Evolutionary conservation across 2,329 filamentous ascomycete species (phyloP), one percentile per base, ranked within the genome.

Genomic region (Rugonectria rugulosa): DNA sequence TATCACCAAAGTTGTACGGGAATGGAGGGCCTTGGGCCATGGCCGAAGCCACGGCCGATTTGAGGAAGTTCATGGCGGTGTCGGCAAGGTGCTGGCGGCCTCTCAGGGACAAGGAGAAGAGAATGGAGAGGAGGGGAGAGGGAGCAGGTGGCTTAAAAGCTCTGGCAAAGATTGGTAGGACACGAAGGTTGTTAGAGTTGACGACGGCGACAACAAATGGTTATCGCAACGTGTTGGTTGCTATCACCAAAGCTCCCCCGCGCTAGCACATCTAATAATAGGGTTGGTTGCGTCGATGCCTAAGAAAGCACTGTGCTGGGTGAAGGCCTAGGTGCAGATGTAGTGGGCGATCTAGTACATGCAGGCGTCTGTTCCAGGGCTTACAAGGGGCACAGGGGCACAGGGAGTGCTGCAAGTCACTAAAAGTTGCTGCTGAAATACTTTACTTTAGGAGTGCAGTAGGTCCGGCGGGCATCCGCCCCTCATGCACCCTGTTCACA

Each of bases 21-120:
- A 97, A 96, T 6, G 93, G 88, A 48, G 93, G 92, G 2, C 94
- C 93, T 74, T 97, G 95, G 40, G 95, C 91, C 69, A 99, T 98
- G 66, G 93, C 94, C 59, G 95, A 98, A 40, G 93, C 94, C 72
- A 98, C 92, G 47, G 95, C 95, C 59, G 93, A 98, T 78, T 98
- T 98, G 71, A 99, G 85, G 71, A 98, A 98, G 74, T 99, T 93
- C 95, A 99, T 99, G 65, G 65, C 36, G 24, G 34, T 32, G 38
- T 32, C 34, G 27, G 23, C 34, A 36, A 19, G 14, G 37, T 12
- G 24, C 17, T 20, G 32, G 32, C 14, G 29, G 24, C 36, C 34
- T 44, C 38, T 15, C 3, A 12, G 17, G 15, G 31, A 8, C 4
- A 38, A 40, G 23, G 27, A 48, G 21, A 21, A 19, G 6, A 36